phyloP scores from a whole-genome alignment of 495 filamentous ascomycete genomes.

The Neohortaea acidophila region DNA sequence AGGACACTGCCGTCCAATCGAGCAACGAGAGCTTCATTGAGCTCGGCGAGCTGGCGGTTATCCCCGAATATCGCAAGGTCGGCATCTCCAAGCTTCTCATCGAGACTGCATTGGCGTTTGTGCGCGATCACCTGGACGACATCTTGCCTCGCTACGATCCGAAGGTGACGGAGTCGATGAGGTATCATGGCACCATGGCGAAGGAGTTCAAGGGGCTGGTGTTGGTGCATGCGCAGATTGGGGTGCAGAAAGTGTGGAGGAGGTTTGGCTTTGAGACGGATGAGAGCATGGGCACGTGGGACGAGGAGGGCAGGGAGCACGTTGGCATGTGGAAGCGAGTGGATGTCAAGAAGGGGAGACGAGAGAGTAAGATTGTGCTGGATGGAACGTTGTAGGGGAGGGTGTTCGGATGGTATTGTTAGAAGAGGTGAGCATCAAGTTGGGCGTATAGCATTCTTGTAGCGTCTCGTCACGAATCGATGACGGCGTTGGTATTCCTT shows the following conservation, averaged over 20 bases:
- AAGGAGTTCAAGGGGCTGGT: slow-evolving; percentile 38
- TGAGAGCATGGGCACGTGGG: slow-evolving; percentile 56
- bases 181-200: not conserved
- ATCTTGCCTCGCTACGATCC: slow-evolving; percentile 24
- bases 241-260: slow-evolving; percentile 44
- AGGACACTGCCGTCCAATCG: slow-evolving; percentile 34
- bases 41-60: slow-evolving; percentile 58
- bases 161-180: slow-evolving; percentile 14
- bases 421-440: too few relatives aligned
- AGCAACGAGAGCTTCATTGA: slow-evolving; percentile 59
- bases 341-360: slow-evolving; percentile 8
- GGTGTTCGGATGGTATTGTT: too few relatives aligned
- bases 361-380: slow-evolving; percentile 11
- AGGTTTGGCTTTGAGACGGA: slow-evolving; percentile 56
- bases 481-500: too few relatives aligned
- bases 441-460: too few relatives aligned
- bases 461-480: too few relatives aligned
- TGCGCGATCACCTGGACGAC: slow-evolving; percentile 36
- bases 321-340: slow-evolving; percentile 56
- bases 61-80: slow-evolving; percentile 43
- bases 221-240: slow-evolving; percentile 58
- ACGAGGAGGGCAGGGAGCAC: slow-evolving; percentile 74
- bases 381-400: too few relatives aligned
- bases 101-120: slow-evolving; percentile 47
- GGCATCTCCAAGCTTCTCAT: slow-evolving; percentile 50